Evolutionary conservation across 2,329 filamentous ascomycete species (phyloP), one percentile per base, ranked within the genome.

Genomic region (Penicillium sp.): DNA sequence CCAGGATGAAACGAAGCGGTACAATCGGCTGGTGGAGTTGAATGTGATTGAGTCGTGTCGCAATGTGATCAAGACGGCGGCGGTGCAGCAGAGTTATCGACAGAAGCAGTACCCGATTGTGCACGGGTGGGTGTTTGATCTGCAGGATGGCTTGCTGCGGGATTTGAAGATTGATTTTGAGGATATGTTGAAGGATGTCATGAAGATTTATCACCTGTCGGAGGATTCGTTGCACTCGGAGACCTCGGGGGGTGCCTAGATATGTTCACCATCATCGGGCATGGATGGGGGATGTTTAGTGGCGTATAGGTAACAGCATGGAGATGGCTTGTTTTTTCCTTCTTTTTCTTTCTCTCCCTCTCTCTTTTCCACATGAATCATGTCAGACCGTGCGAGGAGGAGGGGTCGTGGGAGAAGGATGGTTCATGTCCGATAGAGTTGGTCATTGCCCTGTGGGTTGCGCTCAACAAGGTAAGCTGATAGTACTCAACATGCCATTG

Each of bases 41-140:
- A 66, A 66, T 37, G 60, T 66, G 13, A 47, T 64, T 2, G 62
- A 65, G 49, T 61, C 58, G 6, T 65, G 62, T 37, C 42, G 58
- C 28, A 65, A 63, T 40, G 52, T 65, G 24, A 58, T 65, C 47
- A 65, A 65, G 49, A 86, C 68, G 60, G 77, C 66, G 75, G 86
- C 67, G 8, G 69, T 63, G 72, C 84, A 72, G 74, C 78, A 70
- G 62, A 80, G 74, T 13, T 87, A 81, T 61, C 75, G 75, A 39
- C 66, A 78, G 61, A 81, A 85, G 58, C 68, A 76, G 56, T 87
- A 78, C 61, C 84, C 84, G 45, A 76, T 87, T 52, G 83, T 88
- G 45, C 84, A 86, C 69, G 84, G 83, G 33, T 87, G 83, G 83
- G 83, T 86, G 39, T 88, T 88, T 72, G 81, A 78, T 53, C 82